Percentiles rank a stretch among this genome's conserved stretches.
These are phyloP conservation scores for Colletotrichum nymphaeae DNA, from an alignment of 2,329 filamentous ascomycete species.

Conservation along the genomic window DNA sequence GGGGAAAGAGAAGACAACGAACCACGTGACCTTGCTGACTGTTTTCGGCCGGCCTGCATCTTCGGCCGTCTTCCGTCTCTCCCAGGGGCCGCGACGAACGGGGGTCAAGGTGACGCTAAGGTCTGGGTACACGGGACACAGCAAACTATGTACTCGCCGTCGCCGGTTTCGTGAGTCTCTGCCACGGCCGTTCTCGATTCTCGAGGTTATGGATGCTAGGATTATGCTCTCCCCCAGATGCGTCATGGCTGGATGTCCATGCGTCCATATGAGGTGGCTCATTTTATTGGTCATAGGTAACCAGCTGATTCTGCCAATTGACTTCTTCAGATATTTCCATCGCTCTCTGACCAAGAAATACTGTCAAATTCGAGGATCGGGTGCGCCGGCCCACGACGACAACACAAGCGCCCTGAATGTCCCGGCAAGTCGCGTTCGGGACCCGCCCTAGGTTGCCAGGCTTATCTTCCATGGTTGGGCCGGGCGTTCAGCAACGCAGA, in stretches of 20 bases:
- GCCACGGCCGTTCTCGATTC: no score
- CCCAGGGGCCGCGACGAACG: neutral
- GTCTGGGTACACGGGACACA: slow-evolving; percentile 1
- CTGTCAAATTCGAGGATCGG: neutral
- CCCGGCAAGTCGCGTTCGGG: neutral
- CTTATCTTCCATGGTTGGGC: slow-evolving; percentile 5
- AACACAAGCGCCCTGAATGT: slow-evolving; percentile 26
- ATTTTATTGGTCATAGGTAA: neutral
- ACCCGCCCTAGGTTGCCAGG: slow-evolving; percentile 6
- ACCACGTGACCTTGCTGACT: neutral
- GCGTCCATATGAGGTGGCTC: neutral
- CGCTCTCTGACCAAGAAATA: neutral
- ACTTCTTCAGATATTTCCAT: neutral
- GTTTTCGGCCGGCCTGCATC: neutral
- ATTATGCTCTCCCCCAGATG: neutral
- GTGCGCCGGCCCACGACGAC: slow-evolving; percentile 28
- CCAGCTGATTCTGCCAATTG: neutral
- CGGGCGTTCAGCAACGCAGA: neutral
- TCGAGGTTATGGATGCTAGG: neutral
- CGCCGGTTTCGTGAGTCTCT: neutral
- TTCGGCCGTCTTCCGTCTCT: neutral
- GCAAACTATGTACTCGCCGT: neutral
- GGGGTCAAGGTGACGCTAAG: neutral
- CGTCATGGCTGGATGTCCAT: neutral
- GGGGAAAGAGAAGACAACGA: neutral